A percentile compares a stretch with the other conserved stretches of the same genome.
Evolutionary conservation across 129 eudicot genomes (phyloP).

Genomic region (Pseudognaphalium luteoalbum): DNA sequence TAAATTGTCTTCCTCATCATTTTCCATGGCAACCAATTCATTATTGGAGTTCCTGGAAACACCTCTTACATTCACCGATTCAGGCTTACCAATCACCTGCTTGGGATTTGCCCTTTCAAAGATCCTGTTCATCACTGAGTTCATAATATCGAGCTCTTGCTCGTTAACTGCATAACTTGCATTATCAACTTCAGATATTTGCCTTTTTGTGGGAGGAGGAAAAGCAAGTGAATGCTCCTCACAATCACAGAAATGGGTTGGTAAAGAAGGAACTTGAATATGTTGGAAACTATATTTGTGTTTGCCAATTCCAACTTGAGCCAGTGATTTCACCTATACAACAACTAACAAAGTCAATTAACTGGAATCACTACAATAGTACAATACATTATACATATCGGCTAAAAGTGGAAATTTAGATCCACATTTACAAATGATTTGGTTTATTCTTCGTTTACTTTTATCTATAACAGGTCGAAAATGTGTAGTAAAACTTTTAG

Average conservation of each 20-base stretch:
- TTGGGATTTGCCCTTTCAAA: constrained; percentile 44
- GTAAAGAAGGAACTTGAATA: constrained; percentile 62
- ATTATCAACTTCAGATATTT: constrained; percentile 30
- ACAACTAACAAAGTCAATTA: constrained; percentile 8
- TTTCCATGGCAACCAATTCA: constrained; percentile 36
- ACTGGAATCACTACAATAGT: not conserved
- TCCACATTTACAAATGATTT: not conserved
- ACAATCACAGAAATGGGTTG: constrained; percentile 88
- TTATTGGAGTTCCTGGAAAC: constrained; percentile 14
- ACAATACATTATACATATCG: not conserved
- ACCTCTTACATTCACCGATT: constrained; percentile 15
- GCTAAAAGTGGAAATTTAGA: not conserved
- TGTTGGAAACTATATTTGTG: constrained; percentile 99
- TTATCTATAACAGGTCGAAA: not conserved
- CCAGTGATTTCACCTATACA: constrained; percentile 68
- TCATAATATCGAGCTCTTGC: constrained; percentile 65
- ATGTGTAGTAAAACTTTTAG: not conserved
- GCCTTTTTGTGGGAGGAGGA: constrained; percentile 29
- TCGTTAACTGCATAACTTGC: constrained; percentile 53
- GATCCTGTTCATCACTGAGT: constrained; percentile 67
- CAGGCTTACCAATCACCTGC: constrained; percentile 21
- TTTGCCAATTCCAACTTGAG: constrained; percentile 82
- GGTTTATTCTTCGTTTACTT: not conserved
- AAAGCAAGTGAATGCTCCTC: constrained; percentile 61
- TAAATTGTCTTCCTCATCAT: constrained; percentile 38